Evolutionary conservation across 2,329 filamentous ascomycete genomes (phyloP), one percentile per base, ranked within the genome.

Genomic region (Aspergillus calidoustus): DNA sequence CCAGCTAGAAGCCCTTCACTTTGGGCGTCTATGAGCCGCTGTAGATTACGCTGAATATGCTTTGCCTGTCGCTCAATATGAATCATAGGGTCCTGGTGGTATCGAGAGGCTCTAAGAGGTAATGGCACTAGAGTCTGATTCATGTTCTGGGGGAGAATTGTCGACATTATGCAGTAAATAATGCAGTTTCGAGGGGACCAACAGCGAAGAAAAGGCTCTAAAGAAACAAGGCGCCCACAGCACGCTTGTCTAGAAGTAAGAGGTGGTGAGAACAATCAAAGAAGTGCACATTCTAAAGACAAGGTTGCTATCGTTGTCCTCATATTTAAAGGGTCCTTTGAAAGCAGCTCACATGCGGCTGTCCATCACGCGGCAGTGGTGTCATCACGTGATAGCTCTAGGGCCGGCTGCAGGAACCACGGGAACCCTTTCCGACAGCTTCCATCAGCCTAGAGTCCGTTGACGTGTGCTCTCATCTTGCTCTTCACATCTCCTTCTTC

Each of bases 21-120:
- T 71, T 89, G 86, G 9, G 84, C 84, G 72, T 89, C 86, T 23
- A 89, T 82, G 11, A 88, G 76, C 60, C 79, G 78, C 71, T 89
- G 86, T 9, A 89, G 78, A 63, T 85, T 83, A 56, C 80, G 79
- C 68, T 88, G 81, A 9, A 88, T 81, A 65, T 85, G 76, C 59
- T 78, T 80, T 28, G 85, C 80, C 69, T 83, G 80, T 60, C 84
- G 78, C 65, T 83, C 80, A 60, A 86, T 72, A 30, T 79, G 78
- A n/a, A 84, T 71, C 30, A 85, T 75, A 58, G 82, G 77, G 61
- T 80, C 76, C 41, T 77, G 69, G 47, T 77, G 71, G 57, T 72
- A 67, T 19, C 66, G 57, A 34, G 75, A 71, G 54, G 69, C 60
- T 54, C 70, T 66, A 38, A 71, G 56, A n/a, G 76, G 76, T 31